Base-by-base conservation (phyloP, 148 eudicot species). In the Pouteria glomerata region DNA sequence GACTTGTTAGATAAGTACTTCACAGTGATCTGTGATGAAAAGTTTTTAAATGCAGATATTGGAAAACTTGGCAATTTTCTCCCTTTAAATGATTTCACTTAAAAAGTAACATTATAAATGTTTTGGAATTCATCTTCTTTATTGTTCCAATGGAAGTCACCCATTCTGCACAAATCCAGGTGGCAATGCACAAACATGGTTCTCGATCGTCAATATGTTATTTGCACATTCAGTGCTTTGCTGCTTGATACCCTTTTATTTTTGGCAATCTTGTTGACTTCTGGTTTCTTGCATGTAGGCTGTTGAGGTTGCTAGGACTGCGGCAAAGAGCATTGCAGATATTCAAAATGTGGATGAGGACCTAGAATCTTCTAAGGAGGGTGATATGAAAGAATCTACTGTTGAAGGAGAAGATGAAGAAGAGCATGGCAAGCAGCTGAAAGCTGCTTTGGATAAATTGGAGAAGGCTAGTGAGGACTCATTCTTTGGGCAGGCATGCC, bases 391-490 rank as follows among this genome's bases (percentile, higher is more conserved):
- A 52, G 74, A 72, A 68, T 73, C 86, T 74, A 77, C 44, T 10
- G 63, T 58, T 30, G 84, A 83, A 72, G 85, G 51, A 62, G 79
- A 83, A 73, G 82, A 75, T 79, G 93, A 78, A 72, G 83, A 89
- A 61, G 92, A 86, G 70, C 71, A 79, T 73, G 90, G 76, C 42
- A 80, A 72, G 78, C 74, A 77, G 31, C 84, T 86, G 16, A 89
- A 85, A 64, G 82, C 83, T 75, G 89, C 98, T 71, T 78, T 95
- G 42, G 92, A 91, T 35, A 91, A 84, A 80, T 68, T 95, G 75
- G 96, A 89, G 74, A 84, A 83, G 66, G 98, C 98, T 70, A 84
- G 98, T 68, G 93, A 85, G 74, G 98, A 95, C 57, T 77, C 97
- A 33, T 42, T 86, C 23, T 83, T 95, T 82, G 87, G 98, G 80